phyloP scores from a whole-genome alignment of 2,329 filamentous ascomycete species.

The Alternaria solani region DNA sequence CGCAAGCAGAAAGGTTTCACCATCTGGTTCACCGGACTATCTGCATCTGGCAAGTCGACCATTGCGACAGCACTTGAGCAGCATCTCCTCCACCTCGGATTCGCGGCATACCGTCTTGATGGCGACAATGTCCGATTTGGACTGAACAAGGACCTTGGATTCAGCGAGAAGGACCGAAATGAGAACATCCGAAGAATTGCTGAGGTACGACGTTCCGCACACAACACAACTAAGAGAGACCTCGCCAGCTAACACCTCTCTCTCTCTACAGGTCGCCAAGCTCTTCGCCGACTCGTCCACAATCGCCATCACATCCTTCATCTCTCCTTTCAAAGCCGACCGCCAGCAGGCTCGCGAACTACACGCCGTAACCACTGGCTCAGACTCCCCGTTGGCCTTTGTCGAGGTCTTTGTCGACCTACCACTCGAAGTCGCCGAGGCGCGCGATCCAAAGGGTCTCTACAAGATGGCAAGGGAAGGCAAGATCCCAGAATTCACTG shows the following conservation, averaged over 20 bases:
- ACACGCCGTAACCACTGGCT: slow-evolving; percentile 67
- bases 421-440: slow-evolving; percentile 87
- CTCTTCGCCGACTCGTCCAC: slow-evolving; percentile 91
- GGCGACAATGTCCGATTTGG: slow-evolving; percentile 99
- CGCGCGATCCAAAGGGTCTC: slow-evolving; percentile 94
- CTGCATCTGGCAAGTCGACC: slow-evolving; percentile 95
- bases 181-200: slow-evolving; percentile 98
- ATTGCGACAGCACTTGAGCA: slow-evolving; percentile 97
- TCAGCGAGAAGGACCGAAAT: slow-evolving; percentile 89
- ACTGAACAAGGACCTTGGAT: slow-evolving; percentile 96
- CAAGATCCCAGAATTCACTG: slow-evolving; percentile 97
- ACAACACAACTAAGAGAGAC: background rate
- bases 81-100: slow-evolving; percentile 85
- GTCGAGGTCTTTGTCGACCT: slow-evolving; percentile 95
- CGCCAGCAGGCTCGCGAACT: slow-evolving; percentile 81
- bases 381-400: slow-evolving; percentile 77
- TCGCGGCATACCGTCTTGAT: slow-evolving; percentile 90
- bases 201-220: slow-evolving; percentile 61
- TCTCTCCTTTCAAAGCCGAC: slow-evolving; percentile 91
- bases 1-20: slow-evolving; percentile 91
- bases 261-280: slow-evolving; percentile 74
- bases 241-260: background rate
- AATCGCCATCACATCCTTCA: slow-evolving; percentile 93
- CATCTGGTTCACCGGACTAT: slow-evolving; percentile 97
- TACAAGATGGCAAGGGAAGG: slow-evolving; percentile 97